Evolutionary conservation across 495 filamentous ascomycete genomes (phyloP), one percentile per base, ranked within the genome.

Genomic region (Cercophora samala): DNA sequence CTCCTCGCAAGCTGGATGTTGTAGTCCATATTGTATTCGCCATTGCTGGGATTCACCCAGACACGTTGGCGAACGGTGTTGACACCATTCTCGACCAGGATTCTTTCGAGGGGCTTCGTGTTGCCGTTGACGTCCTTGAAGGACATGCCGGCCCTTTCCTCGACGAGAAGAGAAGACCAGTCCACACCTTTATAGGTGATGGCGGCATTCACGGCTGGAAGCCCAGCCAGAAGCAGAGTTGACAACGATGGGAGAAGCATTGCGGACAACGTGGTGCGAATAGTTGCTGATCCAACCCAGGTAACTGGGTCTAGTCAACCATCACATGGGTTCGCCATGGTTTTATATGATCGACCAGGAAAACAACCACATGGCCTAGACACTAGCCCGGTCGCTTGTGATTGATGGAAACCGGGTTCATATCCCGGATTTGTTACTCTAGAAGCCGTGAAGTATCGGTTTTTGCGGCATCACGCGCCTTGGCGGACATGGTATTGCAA

Each of bases 51-150:
- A 67, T 88, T 90, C 51, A 92, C 89, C 89, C 89, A 92, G 23
- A 92, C 68, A 21, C 90, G 83, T 72, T 92, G 89, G 18, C 89
- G 86, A 32, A 92, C 82, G 2, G 88, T 90, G 70, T 90, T 92
- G 63, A 91, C 84, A 4, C 89, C 90, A 46, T 81, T 85, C 32
- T 79, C 81, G 13, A 81, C 84, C 1, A 91, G 74, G 62, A 92
- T 91, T 2, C 75, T 80, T 68, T 92, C 91, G 1, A 91, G 78
- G 1, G 84, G 74, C 69, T 87, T 78, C 0, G 75, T 75, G 5
- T 77, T 75, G 15, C 88, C 87, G 62, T 79, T 80, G 0, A 77
- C 66, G 60, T 83, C 86, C 72, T 85, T 88, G 77, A 89, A 93
- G 0, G 77, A 77, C 58, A 85, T 78, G 0, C 88, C 89, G 1